Conservation (phyloP, 768 basidiomycete species). For the Psilocybe tampanensis region DNA sequence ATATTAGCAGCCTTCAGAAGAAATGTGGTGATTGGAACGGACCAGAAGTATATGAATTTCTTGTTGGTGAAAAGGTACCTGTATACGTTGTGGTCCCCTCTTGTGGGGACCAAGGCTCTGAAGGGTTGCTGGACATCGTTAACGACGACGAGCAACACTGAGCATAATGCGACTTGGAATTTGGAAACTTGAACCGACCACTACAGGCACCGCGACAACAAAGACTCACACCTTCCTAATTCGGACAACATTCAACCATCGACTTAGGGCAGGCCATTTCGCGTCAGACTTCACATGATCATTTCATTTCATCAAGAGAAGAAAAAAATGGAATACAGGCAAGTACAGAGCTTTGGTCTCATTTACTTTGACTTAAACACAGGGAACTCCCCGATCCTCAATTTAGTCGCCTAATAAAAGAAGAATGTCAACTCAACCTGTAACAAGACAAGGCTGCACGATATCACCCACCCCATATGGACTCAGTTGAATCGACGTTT, state of each 20-base stretch:
- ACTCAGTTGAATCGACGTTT: conserved; percentile 44
- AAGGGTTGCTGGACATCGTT: conserved; percentile 41
- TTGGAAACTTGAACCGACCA: too few species aligned
- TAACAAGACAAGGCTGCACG: neutral
- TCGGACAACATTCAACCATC: conserved; percentile 14
- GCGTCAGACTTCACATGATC: conserved; percentile 1
- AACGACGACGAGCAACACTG: conserved; percentile 6
- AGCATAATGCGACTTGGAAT: neutral
- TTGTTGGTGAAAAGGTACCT: conserved; percentile 56
- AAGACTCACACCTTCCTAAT: conserved; percentile 3
- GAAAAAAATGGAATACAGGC: neutral
- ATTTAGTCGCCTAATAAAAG: conserved; percentile 33
- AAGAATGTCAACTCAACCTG: neutral
- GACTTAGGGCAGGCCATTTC: conserved; percentile 13
- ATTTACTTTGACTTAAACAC: conserved; percentile 29
- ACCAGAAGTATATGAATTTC: conserved; percentile 56
- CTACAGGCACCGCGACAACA: conserved; percentile 1
- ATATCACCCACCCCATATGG: conserved; percentile 48
- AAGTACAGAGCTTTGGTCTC: neutral
- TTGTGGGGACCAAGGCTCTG: conserved; percentile 62
- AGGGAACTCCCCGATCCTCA: conserved; percentile 46
- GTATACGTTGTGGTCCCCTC: conserved; percentile 56
- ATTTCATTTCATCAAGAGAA: neutral
- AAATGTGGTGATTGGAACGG: conserved; percentile 26
- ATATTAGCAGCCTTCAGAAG: neutral